A percentile compares a stretch with the other conserved stretches of the same genome.
Conservation (phyloP, 805 yeast species). For the Pichia manshurica region DNA sequence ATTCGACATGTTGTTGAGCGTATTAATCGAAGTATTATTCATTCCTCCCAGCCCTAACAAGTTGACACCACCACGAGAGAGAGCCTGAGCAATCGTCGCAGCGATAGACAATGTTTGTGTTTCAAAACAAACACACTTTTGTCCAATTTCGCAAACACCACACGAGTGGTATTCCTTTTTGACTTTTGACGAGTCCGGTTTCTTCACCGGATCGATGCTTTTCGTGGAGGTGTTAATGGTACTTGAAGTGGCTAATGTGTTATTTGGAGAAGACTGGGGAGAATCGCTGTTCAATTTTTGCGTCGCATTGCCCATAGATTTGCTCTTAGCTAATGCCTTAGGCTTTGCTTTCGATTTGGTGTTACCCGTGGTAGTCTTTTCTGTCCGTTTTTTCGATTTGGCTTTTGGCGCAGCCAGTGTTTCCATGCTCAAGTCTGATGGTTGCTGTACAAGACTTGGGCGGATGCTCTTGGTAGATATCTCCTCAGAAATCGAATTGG, state of each 20-base stretch:
- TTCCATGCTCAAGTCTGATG: not conserved
- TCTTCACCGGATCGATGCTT: not conserved
- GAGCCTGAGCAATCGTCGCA: conserved; percentile 7
- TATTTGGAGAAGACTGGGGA: too few species aligned
- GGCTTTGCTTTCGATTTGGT: not conserved
- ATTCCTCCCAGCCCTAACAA: conserved; percentile 8
- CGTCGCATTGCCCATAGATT: too few species aligned
- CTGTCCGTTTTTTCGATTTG: not conserved
- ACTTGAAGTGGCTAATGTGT: too few species aligned
- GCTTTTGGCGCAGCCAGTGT: not conserved
- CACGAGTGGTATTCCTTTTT: conserved; percentile 10
- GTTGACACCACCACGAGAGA: conserved; percentile 8
- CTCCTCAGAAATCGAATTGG: conserved; percentile 3
- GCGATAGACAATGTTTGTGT: conserved; percentile 9
- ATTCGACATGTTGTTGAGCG: conserved; percentile 1
- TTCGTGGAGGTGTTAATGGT: too few species aligned
- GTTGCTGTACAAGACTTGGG: not conserved
- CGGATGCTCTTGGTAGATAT: not conserved
- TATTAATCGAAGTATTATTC: conserved; percentile 1
- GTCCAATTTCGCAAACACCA: conserved; percentile 8
- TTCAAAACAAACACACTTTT: conserved; percentile 9
- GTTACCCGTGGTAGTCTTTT: not conserved
- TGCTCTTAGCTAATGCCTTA: not conserved
- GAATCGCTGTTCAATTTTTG: too few species aligned
- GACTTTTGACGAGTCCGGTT: not conserved